These are phyloP conservation scores for Ophiostoma piceae DNA, from an alignment of 2,329 filamentous ascomycete species.

Conservation along the genomic window DNA sequence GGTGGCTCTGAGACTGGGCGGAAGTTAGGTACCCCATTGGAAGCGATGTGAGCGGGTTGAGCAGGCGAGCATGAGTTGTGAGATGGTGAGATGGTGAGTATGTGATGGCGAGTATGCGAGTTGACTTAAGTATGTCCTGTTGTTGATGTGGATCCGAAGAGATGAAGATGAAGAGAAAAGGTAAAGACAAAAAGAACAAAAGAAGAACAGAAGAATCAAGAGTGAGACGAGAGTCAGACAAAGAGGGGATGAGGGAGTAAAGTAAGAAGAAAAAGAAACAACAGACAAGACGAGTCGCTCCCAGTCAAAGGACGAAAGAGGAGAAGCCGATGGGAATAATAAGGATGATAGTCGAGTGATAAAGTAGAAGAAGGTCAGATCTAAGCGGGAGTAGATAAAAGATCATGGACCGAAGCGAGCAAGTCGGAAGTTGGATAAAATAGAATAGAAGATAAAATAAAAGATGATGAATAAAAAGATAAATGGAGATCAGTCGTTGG, in stretches of 20 bases:
- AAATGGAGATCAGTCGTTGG: conserved; percentile 17
- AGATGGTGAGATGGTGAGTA: background rate
- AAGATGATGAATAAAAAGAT: conserved; percentile 9
- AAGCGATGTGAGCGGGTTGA: conserved; percentile 30
- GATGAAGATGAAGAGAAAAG: background rate
- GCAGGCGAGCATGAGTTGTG: background rate
- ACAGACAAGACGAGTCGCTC: too few relatives aligned
- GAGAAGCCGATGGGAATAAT: conserved; percentile 13
- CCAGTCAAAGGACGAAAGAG: background rate
- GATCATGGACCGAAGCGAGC: background rate
- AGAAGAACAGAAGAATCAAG: background rate
- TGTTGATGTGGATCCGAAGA: background rate
- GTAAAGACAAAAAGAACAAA: background rate
- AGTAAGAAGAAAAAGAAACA: background rate
- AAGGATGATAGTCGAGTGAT: conserved; percentile 3
- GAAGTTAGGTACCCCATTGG: conserved; percentile 54
- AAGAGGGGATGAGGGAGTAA: background rate
- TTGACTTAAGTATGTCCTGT: background rate
- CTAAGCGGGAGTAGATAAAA: background rate
- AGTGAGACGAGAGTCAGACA: conserved; percentile 9
- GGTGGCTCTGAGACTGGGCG: conserved; percentile 47
- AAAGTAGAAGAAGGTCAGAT: conserved; percentile 11
- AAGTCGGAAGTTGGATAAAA: background rate
- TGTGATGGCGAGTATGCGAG: background rate
- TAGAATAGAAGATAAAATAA: background rate